Evolutionary conservation across 2,329 filamentous ascomycete species (phyloP).

Genomic region (Pseudodiploospora longispora): DNA sequence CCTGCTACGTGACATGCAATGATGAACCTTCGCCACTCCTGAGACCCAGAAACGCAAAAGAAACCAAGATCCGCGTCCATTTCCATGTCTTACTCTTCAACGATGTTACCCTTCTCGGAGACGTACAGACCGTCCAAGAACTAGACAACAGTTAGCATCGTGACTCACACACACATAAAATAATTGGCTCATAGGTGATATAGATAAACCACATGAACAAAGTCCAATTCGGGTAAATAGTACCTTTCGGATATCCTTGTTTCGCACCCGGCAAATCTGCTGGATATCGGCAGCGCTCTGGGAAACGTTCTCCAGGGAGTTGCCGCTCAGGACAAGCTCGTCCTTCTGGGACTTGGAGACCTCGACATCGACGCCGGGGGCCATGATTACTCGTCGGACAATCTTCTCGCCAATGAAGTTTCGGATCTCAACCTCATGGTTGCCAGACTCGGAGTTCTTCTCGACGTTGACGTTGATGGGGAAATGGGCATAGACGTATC

Average conservation of each 20-base stretch:
- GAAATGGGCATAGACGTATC: conserved; percentile 99
- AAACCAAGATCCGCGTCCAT: conserved; percentile 35
- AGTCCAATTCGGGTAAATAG: conserved; percentile 12
- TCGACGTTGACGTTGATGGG: conserved; percentile 99
- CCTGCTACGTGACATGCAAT: conserved; percentile 53
- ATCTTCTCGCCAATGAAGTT: conserved; percentile 99
- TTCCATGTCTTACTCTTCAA: conserved; percentile 50
- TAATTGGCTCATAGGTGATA: too few species aligned
- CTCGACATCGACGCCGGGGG: conserved; percentile 82
- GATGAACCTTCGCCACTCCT: conserved; percentile 55
- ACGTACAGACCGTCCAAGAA: conserved; percentile 99
- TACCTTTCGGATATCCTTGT: conserved; percentile 99
- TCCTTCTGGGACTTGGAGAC: conserved; percentile 92
- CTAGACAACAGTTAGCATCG: conserved; percentile 36
- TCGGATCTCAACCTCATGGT: conserved; percentile 92
- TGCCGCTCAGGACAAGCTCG: conserved; percentile 86
- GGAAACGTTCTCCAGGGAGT: conserved; percentile 95
- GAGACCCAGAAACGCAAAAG: conserved; percentile 54
- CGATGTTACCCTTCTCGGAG: conserved; percentile 95
- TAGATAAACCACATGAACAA: too few species aligned
- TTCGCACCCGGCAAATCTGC: conserved; percentile 98
- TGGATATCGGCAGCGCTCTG: conserved; percentile 98
- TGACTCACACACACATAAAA: background rate
- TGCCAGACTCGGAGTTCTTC: conserved; percentile 85
- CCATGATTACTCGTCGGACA: conserved; percentile 85